Percentiles rank a stretch among this genome's conserved stretches.
Conservation (phyloP, 805 yeast genomes). For the Wickerhamomyces tratensis region DNA sequence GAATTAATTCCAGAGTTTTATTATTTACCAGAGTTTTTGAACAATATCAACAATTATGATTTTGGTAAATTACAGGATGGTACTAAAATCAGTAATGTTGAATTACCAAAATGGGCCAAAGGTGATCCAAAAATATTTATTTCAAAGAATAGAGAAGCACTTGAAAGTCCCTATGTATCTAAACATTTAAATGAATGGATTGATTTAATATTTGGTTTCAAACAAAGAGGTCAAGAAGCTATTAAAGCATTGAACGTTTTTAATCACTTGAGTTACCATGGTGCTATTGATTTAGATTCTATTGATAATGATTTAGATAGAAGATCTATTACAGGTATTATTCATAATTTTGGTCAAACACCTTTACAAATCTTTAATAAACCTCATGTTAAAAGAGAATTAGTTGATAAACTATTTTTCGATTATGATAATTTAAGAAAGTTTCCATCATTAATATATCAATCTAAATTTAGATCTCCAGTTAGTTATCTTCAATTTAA, state of each 20-base stretch:
- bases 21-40: slow-evolving; percentile 69
- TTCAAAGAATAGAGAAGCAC: slow-evolving; percentile 68
- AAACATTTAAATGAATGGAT: slow-evolving; percentile 75
- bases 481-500: slow-evolving; percentile 37
- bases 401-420: slow-evolving; percentile 25
- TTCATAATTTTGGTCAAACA: slow-evolving; percentile 89
- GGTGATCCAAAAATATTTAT: slow-evolving; percentile 68
- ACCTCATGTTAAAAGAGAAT: slow-evolving; percentile 51
- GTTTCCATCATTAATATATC: slow-evolving; percentile 31
- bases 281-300: slow-evolving; percentile 68
- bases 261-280: slow-evolving; percentile 77
- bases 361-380: slow-evolving; percentile 63
- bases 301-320: slow-evolving; percentile 68
- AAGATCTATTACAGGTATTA: slow-evolving; percentile 71
- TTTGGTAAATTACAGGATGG: slow-evolving; percentile 67
- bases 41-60: slow-evolving; percentile 54
- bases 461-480: slow-evolving; percentile 30
- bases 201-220: slow-evolving; percentile 73
- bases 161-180: slow-evolving; percentile 77
- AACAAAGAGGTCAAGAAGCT: slow-evolving; percentile 69
- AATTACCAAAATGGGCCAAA: slow-evolving; percentile 77
- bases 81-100: slow-evolving; percentile 45
- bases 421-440: slow-evolving; percentile 21
- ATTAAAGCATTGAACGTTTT: slow-evolving; percentile 63
- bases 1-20: slow-evolving; percentile 84